phyloP scores from a whole-genome alignment of 371 early-diverging fungal genomes.

The Mucor mucedo region DNA sequence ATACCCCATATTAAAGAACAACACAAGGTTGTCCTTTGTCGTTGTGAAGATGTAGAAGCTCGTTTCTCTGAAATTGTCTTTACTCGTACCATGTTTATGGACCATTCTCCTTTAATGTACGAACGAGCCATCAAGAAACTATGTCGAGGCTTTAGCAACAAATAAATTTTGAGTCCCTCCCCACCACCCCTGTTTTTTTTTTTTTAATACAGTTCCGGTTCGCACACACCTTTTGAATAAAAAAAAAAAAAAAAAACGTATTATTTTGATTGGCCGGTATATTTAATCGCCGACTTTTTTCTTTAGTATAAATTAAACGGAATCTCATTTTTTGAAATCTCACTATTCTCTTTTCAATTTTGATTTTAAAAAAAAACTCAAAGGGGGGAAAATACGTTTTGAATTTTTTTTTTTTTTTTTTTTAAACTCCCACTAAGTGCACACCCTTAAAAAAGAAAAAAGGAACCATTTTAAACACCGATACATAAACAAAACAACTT shows the following conservation, averaged over 20 bases:
- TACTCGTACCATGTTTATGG: constrained; percentile 72
- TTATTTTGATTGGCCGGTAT: neutral
- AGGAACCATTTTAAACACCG: constrained; percentile 6
- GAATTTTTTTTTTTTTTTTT: neutral
- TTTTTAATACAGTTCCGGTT: constrained; percentile 3
- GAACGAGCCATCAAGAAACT: constrained; percentile 48
- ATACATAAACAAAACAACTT: neutral
- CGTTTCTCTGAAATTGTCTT: constrained; percentile 73
- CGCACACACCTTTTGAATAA: neutral
- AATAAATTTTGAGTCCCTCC: neutral
- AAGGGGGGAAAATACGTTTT: neutral
- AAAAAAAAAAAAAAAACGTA: too few relatives aligned
- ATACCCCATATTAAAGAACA: constrained; percentile 40
- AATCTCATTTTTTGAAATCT: constrained; percentile 1
- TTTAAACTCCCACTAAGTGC: neutral
- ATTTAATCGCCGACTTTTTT: neutral
- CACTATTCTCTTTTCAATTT: constrained; percentile 12
- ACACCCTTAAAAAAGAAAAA: constrained; percentile 1
- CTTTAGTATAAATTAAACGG: neutral
- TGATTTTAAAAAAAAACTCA: neutral
- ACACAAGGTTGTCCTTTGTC: constrained; percentile 42
- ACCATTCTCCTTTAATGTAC: constrained; percentile 74
- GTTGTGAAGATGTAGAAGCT: constrained; percentile 69
- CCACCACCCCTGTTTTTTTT: neutral
- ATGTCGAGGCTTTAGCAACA: constrained; percentile 13